Conservation (phyloP, 2,329 filamentous ascomycete genomes). For the Juglanconis juglandina region DNA sequence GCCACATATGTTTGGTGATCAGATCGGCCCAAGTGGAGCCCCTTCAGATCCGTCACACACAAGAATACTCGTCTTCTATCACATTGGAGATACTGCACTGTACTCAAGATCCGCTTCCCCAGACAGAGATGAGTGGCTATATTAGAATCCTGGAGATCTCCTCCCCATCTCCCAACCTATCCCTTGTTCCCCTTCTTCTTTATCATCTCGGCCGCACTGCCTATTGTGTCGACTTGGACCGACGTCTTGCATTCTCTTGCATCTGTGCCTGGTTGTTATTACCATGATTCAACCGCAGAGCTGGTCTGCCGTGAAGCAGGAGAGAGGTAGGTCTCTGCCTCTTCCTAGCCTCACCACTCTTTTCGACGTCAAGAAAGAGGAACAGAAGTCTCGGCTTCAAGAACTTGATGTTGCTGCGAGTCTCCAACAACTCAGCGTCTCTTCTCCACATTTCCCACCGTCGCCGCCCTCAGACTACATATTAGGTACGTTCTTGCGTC, state of each 20-base stretch:
- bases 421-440: conserved; percentile 4
- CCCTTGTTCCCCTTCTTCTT: conserved; percentile 1
- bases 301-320: not conserved
- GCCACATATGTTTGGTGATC: conserved; percentile 9
- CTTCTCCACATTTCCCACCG: not conserved
- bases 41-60: conserved; percentile 14
- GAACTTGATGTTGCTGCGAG: conserved; percentile 8
- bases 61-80: not conserved
- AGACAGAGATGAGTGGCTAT: conserved; percentile 8
- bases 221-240: conserved; percentile 1
- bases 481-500: not conserved
- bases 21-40: conserved; percentile 1
- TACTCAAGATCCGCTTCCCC: conserved; percentile 2
- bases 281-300: conserved; percentile 7
- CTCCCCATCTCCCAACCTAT: not conserved
- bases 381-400: not conserved
- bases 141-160: conserved; percentile 14
- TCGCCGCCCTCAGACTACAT: not conserved
- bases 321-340: not conserved
- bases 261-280: not conserved
- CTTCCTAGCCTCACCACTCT: not conserved
- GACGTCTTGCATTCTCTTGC: not conserved
- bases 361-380: not conserved
- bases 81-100: conserved; percentile 6
- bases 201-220: not conserved